phyloP scores from a whole-genome alignment of 768 basidiomycete species.

The Auriscalpium orientale region DNA sequence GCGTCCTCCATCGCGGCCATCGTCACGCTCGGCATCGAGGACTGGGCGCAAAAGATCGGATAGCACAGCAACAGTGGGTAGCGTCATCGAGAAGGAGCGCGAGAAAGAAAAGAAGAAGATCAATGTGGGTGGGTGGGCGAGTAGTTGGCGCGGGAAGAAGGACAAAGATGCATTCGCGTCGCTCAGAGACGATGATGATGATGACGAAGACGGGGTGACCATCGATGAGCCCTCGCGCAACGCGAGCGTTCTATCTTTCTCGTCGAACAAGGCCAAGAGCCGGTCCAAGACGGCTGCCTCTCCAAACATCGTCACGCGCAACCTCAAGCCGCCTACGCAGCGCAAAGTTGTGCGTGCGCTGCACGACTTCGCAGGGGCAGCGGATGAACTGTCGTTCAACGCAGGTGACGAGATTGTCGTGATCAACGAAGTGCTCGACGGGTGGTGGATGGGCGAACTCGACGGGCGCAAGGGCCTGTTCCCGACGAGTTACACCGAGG shows the following conservation, averaged over 20 bases:
- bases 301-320: conserved; percentile 6
- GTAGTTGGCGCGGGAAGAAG: conserved; percentile 15
- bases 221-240: conserved; percentile 17
- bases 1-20: conserved; percentile 21
- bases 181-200: conserved; percentile 41
- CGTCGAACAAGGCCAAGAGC: conserved; percentile 2
- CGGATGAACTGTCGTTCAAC: conserved; percentile 73
- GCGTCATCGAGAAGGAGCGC: conserved; percentile 26
- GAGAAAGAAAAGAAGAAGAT: conserved; percentile 31
- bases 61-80: conserved; percentile 37
- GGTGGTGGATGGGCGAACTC: conserved; percentile 86
- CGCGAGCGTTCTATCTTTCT: conserved; percentile 3
- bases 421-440: conserved; percentile 74
- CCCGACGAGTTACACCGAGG: conserved; percentile 69
- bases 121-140: conserved; percentile 57
- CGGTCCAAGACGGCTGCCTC: conserved; percentile 6
- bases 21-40: conserved; percentile 51
- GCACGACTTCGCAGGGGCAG: conserved; percentile 66
- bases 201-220: conserved; percentile 20
- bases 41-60: conserved; percentile 59
- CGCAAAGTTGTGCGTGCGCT: conserved; percentile 52
- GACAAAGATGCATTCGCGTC: conserved; percentile 49
- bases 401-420: conserved; percentile 71
- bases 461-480: conserved; percentile 72
- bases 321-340: conserved; percentile 28